Conservation (phyloP, 257 asterid species). For the Marsdenia floribunda region DNA sequence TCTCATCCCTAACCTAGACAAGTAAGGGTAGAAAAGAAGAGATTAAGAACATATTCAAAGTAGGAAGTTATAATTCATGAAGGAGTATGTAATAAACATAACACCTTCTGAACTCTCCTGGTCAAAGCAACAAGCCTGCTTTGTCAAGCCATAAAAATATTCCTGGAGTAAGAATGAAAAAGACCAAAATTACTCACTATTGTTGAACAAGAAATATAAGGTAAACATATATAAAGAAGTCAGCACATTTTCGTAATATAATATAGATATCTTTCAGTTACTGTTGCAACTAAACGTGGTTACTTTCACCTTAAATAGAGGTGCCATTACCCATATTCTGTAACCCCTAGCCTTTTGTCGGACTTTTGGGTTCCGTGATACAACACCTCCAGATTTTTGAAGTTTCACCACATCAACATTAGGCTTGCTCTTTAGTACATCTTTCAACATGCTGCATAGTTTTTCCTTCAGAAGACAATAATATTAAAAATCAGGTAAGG, state of each 20-base stretch:
- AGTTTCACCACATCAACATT: constrained; percentile 98
- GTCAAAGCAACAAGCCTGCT: constrained; percentile 97
- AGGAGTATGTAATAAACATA: constrained; percentile 11
- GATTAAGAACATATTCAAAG: constrained; percentile 22
- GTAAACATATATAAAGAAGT: background rate
- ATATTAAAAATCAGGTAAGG: background rate
- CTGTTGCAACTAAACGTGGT: background rate
- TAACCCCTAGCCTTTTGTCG: constrained; percentile 80
- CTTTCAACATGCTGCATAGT: constrained; percentile 96
- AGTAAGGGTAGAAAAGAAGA: constrained; percentile 15
- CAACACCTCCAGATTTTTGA: constrained; percentile 97
- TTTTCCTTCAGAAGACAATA: constrained; percentile 57
- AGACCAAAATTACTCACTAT: constrained; percentile 1
- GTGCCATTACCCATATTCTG: constrained; percentile 70
- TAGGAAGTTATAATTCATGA: constrained; percentile 13
- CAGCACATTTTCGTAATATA: background rate
- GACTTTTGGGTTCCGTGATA: constrained; percentile 91
- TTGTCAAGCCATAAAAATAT: constrained; percentile 86
- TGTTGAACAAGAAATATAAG: background rate
- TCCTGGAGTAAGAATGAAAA: constrained; percentile 45
- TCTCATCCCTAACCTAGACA: constrained; percentile 96
- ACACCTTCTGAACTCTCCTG: constrained; percentile 95
- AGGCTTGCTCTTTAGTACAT: constrained; percentile 63
- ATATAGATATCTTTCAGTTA: background rate
- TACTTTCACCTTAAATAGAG: background rate